Evolutionary conservation across 805 yeast species (phyloP).

Genomic region (Saturnispora zaruensis): DNA sequence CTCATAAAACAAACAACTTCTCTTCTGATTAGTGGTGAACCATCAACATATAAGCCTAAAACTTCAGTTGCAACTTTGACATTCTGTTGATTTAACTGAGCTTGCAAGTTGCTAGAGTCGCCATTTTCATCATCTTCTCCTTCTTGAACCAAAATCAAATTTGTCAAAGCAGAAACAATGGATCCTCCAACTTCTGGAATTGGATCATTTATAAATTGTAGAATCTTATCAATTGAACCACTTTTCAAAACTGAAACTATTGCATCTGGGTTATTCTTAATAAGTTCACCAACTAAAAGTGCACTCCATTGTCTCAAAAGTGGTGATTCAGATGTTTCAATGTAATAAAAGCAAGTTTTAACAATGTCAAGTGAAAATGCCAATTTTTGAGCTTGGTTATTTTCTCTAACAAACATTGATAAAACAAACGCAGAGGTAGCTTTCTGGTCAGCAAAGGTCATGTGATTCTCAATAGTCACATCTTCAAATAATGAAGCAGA

Average conservation of each 20-base stretch:
- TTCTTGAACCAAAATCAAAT: constrained; percentile 44
- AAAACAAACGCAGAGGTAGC: constrained; percentile 94
- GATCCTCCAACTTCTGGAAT: constrained; percentile 94
- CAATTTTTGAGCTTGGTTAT: constrained; percentile 67
- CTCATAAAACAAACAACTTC: constrained; percentile 76
- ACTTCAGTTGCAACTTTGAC: constrained; percentile 61
- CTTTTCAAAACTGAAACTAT: constrained; percentile 61
- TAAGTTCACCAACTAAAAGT: constrained; percentile 65
- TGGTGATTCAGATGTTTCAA: constrained; percentile 72
- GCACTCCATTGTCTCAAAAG: constrained; percentile 89
- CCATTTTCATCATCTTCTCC: constrained; percentile 26
- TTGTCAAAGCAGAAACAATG: constrained; percentile 61
- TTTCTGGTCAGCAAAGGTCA: constrained; percentile 66
- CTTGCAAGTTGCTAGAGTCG: constrained; percentile 13
- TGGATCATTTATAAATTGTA: constrained; percentile 66
- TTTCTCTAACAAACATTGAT: constrained; percentile 75
- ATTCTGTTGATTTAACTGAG: constrained; percentile 58
- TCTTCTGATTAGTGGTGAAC: constrained; percentile 79
- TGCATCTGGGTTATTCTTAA: constrained; percentile 66
- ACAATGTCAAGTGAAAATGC: constrained; percentile 70
- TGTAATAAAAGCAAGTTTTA: constrained; percentile 54
- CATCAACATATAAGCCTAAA: constrained; percentile 68
- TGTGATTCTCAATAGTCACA: constrained; percentile 26
- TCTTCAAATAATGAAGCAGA: constrained; percentile 20
- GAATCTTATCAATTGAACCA: constrained; percentile 48